Evolutionary conservation across 2,329 filamentous ascomycete genomes (phyloP).

Genomic region (Cordyceps pruinosa): DNA sequence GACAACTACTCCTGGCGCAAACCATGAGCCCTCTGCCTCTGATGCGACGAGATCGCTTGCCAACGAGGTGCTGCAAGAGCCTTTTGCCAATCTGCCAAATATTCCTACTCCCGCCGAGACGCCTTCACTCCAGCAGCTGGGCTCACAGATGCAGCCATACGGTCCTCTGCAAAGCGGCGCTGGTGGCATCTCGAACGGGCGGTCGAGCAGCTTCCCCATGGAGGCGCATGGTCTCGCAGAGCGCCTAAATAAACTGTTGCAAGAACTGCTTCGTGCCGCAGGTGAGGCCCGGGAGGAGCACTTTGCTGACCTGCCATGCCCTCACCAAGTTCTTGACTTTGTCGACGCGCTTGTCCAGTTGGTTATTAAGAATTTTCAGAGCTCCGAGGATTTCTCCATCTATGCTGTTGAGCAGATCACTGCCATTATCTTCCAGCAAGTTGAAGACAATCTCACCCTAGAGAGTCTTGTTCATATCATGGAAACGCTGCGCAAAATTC

Average conservation of each 20-base stretch:
- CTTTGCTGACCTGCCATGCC: conserved; percentile 50
- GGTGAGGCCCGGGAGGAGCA: conserved; percentile 51
- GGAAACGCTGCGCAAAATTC: conserved; percentile 54
- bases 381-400: conserved; percentile 52
- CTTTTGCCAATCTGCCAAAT: conserved; percentile 49
- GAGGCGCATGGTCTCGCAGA: conserved; percentile 48
- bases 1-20: conserved; percentile 37
- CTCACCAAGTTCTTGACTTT: conserved; percentile 54
- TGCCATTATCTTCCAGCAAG: conserved; percentile 46
- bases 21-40: conserved; percentile 49
- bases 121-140: conserved; percentile 46
- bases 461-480: conserved; percentile 58
- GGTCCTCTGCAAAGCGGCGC: conserved; percentile 41
- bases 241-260: conserved; percentile 50
- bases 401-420: conserved; percentile 56
- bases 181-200: conserved; percentile 41
- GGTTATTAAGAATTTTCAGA: conserved; percentile 57
- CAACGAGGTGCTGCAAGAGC: conserved; percentile 58
- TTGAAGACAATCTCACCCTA: conserved; percentile 49
- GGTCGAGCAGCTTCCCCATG: conserved; percentile 39
- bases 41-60: conserved; percentile 56
- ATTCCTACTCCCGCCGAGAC: conserved; percentile 55
- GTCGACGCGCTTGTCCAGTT: conserved; percentile 55
- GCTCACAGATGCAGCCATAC: conserved; percentile 49
- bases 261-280: conserved; percentile 49